Base-by-base conservation (phyloP, 352 stramenopile genomes). In the Phytophthora nicotianae region DNA sequence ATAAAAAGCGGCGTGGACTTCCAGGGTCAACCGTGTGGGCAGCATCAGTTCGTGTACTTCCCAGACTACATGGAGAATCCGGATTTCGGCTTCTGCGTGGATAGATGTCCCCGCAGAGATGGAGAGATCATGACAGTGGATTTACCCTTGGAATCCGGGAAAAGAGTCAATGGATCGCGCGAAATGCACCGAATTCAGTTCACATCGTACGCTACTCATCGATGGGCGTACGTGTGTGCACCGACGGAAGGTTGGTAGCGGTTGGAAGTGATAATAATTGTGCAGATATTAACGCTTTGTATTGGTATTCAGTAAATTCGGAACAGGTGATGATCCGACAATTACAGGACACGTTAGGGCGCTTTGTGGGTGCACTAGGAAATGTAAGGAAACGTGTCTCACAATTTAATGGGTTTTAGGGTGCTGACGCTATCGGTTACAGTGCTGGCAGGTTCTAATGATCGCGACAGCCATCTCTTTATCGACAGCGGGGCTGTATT, bases 1-100 rank as follows among this genome's bases (percentile, higher is more conserved):
- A 89, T 95, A 56, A 86, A 84, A 35, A 85, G 84, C 54, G 79
- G 83, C 20, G 80, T 95, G 37, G 83, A 95, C 60, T 95, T 89
- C 58, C 74, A 84, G 10, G 86, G 86, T 27, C 65, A 79, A 2
- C 48, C 76, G 24, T 95, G 86, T 61, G 80, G 70, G 13, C 5
- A n/a, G 3, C 62, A 59, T 21, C 59, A 64, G 8, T 89, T 86
- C 47, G 80, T 95, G 4, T 95, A 91, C 46, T 95, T 91, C 56
- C 86, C 86, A 4, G 80, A 91, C 38, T 81, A 85, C 40, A 50
- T 67, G 11, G 27, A 17, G 3, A 91, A 93, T 58, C 80, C 86
- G 14, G 86, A 95, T 54, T 95, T 95, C 75, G 86, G 86, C 4
- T 63, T 95, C 27, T 95, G 86, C 62, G 79, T 95, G 24, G 62